A percentile compares a stretch with the other conserved stretches of the same genome.
Evolutionary conservation across 2,329 filamentous ascomycete species (phyloP).

Genomic region (Penicillium expansum): DNA sequence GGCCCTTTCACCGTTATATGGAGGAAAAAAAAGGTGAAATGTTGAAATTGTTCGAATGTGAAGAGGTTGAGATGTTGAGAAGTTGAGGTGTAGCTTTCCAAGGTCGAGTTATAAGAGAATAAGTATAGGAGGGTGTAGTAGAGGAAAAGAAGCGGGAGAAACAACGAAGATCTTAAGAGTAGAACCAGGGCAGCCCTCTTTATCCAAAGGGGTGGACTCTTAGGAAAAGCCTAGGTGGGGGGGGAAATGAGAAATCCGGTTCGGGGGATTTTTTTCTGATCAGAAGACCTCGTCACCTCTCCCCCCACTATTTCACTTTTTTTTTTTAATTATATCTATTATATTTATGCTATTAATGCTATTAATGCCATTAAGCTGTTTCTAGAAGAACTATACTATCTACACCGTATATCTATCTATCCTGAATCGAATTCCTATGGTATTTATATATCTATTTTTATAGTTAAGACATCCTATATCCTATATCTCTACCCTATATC

Average conservation of each 20-base stretch:
- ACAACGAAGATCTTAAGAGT: background rate
- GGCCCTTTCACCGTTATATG: background rate
- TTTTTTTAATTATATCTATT: too few species aligned
- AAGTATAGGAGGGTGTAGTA: background rate
- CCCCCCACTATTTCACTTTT: slow-evolving; percentile 17
- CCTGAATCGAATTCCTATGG: too few species aligned
- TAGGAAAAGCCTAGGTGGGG: slow-evolving; percentile 5
- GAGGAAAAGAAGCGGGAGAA: slow-evolving; percentile 7
- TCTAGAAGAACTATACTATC: background rate
- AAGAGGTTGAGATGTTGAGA: background rate
- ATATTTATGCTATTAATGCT: too few species aligned
- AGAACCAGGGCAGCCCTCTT: slow-evolving; percentile 19
- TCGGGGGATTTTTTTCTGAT: slow-evolving; percentile 33
- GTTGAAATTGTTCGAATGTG: background rate
- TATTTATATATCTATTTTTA: background rate
- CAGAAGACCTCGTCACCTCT: slow-evolving; percentile 31
- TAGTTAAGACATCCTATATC: background rate
- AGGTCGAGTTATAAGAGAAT: background rate
- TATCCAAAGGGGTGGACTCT: slow-evolving; percentile 26
- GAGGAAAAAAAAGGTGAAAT: background rate
- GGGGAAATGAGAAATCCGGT: slow-evolving; percentile 23
- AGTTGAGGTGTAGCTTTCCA: too few species aligned
- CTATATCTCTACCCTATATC: too few species aligned
- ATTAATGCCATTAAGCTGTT: background rate
- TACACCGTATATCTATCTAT: too few species aligned